phyloP scores from a whole-genome alignment of 768 basidiomycete genomes.

The Tylopilus intermedius region DNA sequence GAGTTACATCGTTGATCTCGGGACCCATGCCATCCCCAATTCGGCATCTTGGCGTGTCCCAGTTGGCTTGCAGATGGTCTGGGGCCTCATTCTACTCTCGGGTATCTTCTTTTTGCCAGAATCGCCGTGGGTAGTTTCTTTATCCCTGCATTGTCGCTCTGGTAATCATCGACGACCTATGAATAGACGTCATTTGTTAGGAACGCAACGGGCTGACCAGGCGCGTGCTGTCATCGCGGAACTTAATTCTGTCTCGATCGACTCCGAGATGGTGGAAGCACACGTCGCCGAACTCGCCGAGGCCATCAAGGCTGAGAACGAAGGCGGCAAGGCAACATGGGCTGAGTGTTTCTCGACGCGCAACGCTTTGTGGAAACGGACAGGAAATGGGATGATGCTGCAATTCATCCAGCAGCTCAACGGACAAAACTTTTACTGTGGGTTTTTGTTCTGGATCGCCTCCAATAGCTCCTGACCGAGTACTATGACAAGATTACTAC shows the following conservation, averaged over 20 bases:
- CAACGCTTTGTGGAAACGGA: constrained; percentile 17
- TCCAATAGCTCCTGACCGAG: neutral
- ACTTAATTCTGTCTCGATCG: constrained; percentile 11
- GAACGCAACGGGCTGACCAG: neutral
- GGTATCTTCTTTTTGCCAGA: constrained; percentile 14
- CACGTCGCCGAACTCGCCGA: constrained; percentile 14
- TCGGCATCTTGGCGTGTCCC: constrained; percentile 16
- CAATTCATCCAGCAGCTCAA: constrained; percentile 16
- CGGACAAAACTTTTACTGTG: constrained; percentile 17
- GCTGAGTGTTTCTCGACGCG: constrained; percentile 15
- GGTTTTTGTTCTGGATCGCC: neutral
- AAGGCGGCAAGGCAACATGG: constrained; percentile 15
- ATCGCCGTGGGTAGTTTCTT: constrained; percentile 7
- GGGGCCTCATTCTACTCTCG: constrained; percentile 12
- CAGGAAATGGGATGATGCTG: constrained; percentile 15
- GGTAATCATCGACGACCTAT: neutral
- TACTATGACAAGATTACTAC: constrained; percentile 10
- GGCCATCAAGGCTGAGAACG: constrained; percentile 14
- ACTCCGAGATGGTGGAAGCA: constrained; percentile 11
- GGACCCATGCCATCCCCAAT: constrained; percentile 8
- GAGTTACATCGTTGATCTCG: constrained; percentile 58
- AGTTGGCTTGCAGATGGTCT: constrained; percentile 11
- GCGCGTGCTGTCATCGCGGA: constrained; percentile 13
- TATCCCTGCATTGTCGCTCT: neutral
- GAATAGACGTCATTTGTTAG: constrained; percentile 11